Conservation (phyloP, 208 protist genomes). For the Wallacemonas rigidus region DNA sequence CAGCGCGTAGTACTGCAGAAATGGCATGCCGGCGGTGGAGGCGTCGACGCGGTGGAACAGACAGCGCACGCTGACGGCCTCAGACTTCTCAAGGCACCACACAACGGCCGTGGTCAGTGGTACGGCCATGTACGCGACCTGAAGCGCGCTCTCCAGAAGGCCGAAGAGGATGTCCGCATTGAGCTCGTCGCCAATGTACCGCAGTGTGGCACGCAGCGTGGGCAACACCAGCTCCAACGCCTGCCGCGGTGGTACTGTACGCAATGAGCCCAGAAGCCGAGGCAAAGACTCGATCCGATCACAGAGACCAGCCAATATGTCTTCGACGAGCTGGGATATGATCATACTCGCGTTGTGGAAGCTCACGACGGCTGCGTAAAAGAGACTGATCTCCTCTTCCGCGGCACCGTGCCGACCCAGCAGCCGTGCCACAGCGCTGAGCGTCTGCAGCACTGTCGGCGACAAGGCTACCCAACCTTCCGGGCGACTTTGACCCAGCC, state of each 20-base stretch:
- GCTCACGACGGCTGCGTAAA: constrained; percentile 62
- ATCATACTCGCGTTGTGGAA: constrained; percentile 82
- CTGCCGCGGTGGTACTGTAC: constrained; percentile 32
- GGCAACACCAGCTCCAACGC: constrained; percentile 64
- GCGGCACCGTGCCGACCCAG: constrained; percentile 45
- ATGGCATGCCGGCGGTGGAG: constrained; percentile 63
- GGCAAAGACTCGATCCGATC: constrained; percentile 51
- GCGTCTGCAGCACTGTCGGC: constrained; percentile 35
- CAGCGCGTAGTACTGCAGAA: constrained; percentile 78
- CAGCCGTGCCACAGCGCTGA: constrained; percentile 48
- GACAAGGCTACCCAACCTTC: constrained; percentile 76
- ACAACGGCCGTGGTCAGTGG: constrained; percentile 20
- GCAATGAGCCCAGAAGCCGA: constrained; percentile 17
- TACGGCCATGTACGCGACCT: constrained; percentile 24
- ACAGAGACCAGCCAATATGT: constrained; percentile 66
- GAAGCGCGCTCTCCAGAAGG: constrained; percentile 65
- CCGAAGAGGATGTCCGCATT: constrained; percentile 80
- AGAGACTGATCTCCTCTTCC: constrained; percentile 46
- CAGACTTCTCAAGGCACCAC: constrained; percentile 8
- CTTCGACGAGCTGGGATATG: constrained; percentile 66
- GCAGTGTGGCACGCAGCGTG: constrained; percentile 42
- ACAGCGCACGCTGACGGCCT: not conserved
- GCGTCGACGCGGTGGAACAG: constrained; percentile 19
- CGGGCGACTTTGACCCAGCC: constrained; percentile 50
- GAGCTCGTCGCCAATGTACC: constrained; percentile 81